These are phyloP conservation scores for Aquilaria yunnanensis DNA, from an alignment of 345 rosid genomes.

Conservation along the genomic window DNA sequence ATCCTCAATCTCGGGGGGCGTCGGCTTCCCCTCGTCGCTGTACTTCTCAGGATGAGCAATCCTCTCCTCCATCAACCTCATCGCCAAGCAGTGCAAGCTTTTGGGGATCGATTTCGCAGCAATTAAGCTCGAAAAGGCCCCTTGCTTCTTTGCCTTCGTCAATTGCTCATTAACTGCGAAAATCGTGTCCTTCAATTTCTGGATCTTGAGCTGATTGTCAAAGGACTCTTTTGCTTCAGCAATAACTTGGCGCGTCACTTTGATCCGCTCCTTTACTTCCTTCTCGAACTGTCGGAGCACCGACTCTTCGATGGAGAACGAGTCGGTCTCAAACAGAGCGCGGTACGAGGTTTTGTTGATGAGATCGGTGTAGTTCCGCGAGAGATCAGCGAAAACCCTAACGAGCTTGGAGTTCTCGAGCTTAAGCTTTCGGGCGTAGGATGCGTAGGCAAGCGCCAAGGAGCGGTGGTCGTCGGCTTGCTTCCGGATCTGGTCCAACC, in stretches of 20 bases:
- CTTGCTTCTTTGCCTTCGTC: constrained; percentile 90
- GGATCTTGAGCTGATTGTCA: constrained; percentile 93
- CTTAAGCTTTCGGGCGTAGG: constrained; percentile 93
- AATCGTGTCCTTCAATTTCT: constrained; percentile 86
- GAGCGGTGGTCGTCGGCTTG: constrained; percentile 97
- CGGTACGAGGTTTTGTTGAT: constrained; percentile 59
- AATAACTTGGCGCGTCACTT: constrained; percentile 78
- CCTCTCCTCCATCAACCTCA: constrained; percentile 97
- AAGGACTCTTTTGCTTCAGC: constrained; percentile 91
- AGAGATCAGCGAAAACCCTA: constrained; percentile 81
- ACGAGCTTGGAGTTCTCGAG: constrained; percentile 89
- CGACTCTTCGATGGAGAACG: constrained; percentile 56
- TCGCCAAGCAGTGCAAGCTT: constrained; percentile 87
- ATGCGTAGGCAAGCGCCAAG: constrained; percentile 70
- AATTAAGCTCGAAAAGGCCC: constrained; percentile 89
- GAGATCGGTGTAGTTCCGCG: constrained; percentile 78
- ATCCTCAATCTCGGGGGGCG: constrained; percentile 64
- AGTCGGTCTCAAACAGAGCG: constrained; percentile 58
- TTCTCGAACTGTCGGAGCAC: constrained; percentile 74
- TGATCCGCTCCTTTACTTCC: constrained; percentile 95
- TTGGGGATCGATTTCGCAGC: constrained; percentile 96
- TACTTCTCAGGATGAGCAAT: constrained; percentile 84
- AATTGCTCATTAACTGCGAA: constrained; percentile 87
- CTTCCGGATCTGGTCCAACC: constrained; percentile 84
- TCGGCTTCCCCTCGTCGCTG: constrained; percentile 63